Percentiles rank a stretch among this genome's conserved stretches.
These are phyloP conservation scores for Podospora pseudocomata DNA, from an alignment of 495 filamentous ascomycete genomes.

Conservation along the genomic window DNA sequence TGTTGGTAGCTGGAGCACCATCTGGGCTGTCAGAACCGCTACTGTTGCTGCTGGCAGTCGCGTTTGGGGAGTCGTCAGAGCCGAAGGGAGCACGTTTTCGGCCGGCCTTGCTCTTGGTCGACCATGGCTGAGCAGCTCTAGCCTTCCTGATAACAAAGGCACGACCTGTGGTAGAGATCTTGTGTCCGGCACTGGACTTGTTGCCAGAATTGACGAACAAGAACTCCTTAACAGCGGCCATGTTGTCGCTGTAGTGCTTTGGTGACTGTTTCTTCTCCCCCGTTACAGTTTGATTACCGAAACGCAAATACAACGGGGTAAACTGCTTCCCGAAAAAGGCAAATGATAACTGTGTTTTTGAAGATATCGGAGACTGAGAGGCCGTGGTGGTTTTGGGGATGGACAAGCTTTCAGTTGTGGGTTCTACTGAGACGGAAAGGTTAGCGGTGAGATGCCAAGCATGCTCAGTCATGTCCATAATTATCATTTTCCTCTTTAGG, in stretches of 20 bases:
- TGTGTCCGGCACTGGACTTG: conserved; percentile 16
- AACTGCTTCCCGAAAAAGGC: conserved; percentile 4
- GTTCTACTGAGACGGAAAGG: not conserved
- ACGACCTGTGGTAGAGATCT: conserved; percentile 18
- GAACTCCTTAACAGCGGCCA: conserved; percentile 16
- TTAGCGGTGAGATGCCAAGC: conserved; percentile 1
- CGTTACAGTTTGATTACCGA: not conserved
- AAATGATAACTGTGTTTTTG: conserved; percentile 1
- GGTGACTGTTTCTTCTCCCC: not conserved
- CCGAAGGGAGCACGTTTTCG: not conserved
- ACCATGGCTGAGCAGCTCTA: conserved; percentile 20
- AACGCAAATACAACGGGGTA: not conserved
- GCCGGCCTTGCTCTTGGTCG: conserved; percentile 17
- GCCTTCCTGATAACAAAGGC: conserved; percentile 26
- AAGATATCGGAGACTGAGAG: not conserved
- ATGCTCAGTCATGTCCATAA: not conserved
- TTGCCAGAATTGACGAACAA: conserved; percentile 22
- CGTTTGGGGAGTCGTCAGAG: not conserved
- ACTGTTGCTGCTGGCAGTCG: not conserved
- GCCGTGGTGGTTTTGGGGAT: not conserved
- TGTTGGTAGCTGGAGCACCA: not conserved
- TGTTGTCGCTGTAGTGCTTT: not conserved
- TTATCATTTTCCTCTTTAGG: conserved; percentile 5
- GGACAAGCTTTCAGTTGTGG: not conserved
- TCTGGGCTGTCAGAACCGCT: not conserved